A percentile compares a stretch with the other conserved stretches of the same genome.
Conservation (phyloP, 139 green algal genomes). For the Chlamydomonas urium region DNA sequence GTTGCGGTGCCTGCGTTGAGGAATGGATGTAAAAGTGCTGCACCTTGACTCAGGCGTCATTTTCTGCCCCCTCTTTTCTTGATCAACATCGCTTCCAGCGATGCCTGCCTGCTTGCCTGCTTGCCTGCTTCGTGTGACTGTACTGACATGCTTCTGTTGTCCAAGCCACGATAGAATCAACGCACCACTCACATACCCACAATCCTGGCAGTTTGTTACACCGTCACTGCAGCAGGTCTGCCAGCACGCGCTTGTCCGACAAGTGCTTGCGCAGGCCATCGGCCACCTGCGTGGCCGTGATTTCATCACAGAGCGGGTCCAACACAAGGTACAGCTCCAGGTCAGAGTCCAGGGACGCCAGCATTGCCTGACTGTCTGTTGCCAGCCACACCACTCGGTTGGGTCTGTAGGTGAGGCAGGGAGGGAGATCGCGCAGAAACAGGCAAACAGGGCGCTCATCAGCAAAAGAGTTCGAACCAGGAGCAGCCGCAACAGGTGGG, state of each 20-base stretch:
- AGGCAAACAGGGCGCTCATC: too few species aligned
- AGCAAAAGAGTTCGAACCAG: too few species aligned
- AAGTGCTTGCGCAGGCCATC: conserved; percentile 9
- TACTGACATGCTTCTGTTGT: neutral
- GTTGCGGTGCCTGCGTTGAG: too few species aligned
- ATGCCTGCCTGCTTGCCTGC: neutral
- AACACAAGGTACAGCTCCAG: conserved; percentile 36
- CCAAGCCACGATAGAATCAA: neutral
- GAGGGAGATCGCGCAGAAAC: too few species aligned
- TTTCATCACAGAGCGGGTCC: conserved; percentile 32
- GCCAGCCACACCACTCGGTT: conserved; percentile 39
- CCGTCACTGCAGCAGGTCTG: conserved; percentile 7
- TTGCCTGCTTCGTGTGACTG: neutral
- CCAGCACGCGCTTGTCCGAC: conserved; percentile 4
- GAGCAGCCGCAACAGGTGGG: too few species aligned
- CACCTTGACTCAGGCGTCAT: too few species aligned
- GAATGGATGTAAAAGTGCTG: too few species aligned
- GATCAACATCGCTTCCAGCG: too few species aligned
- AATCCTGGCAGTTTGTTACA: neutral
- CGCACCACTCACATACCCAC: neutral
- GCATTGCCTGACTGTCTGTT: neutral
- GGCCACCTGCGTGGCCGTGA: neutral
- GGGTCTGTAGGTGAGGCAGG: conserved; percentile 20
- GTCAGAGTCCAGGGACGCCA: conserved; percentile 17
- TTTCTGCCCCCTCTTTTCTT: too few species aligned